Base-by-base conservation (phyloP, 768 basidiomycete genomes). In the Punctularia strigosozonata region DNA sequence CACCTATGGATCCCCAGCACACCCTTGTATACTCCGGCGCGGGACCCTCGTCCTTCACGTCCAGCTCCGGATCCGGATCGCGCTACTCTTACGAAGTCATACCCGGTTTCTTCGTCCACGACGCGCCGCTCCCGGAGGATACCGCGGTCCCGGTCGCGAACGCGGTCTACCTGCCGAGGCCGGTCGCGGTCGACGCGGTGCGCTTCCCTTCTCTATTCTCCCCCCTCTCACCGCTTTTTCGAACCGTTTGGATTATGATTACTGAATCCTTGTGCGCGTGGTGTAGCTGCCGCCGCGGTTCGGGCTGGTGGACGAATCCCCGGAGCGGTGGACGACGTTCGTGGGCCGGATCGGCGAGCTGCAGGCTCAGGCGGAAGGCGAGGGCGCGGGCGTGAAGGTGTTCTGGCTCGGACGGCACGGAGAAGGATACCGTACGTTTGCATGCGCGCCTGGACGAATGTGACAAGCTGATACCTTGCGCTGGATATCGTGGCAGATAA, bases 401-500 rank as follows among this genome's bases (percentile, higher is more conserved):
- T 60, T 86, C 39, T 71, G 79, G 41, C 54, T 85, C 2, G 71
- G 70, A 2, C 63, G 84, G 46, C 84, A 88, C 44, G 84, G 84
- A 1, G 62, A 86, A 55, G 84, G 81, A 39, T 72, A 66, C 48
- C 82, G 82, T 83, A 54, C 46, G 79, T 47, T 24, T 32, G 13
- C 37, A 10, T 33, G n/a, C n/a, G n/a, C n/a, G n/a, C n/a, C n/a
- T n/a, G n/a, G n/a, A n/a, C n/a, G n/a, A n/a, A n/a, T n/a, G n/a
- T n/a, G n/a, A n/a, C n/a, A n/a, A n/a, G n/a, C n/a, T n/a, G n/a
- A n/a, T n/a, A n/a, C n/a, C n/a, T n/a, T n/a, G n/a, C n/a, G n/a
- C n/a, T n/a, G n/a, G n/a, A n/a, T n/a, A n/a, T n/a, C n/a, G n/a
- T 14, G 14, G 31, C 45, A 84, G 80, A 87, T 58, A 87, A 87